Evolutionary conservation across 345 rosid genomes (phyloP).

Genomic region (Mangifera indica): DNA sequence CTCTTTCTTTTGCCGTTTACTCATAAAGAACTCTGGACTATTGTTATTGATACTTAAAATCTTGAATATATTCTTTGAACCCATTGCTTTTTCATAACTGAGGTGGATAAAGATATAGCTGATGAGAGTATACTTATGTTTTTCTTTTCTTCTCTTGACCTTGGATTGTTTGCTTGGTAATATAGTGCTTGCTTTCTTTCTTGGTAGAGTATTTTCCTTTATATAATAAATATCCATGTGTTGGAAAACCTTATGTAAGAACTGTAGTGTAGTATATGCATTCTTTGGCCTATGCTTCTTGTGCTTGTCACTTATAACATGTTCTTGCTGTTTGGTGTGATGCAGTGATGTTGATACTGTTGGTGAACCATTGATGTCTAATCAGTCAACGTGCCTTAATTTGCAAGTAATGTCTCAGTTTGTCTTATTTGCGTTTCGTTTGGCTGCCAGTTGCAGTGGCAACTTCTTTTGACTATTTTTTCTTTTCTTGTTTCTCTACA

Average conservation of each 20-base stretch:
- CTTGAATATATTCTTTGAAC: neutral
- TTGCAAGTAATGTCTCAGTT: slow-evolving; percentile 47
- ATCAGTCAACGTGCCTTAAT: slow-evolving; percentile 34
- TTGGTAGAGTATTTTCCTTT: neutral
- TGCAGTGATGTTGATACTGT: slow-evolving; percentile 56
- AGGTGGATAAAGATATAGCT: neutral
- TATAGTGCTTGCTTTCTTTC: neutral
- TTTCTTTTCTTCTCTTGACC: neutral
- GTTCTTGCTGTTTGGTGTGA: slow-evolving; percentile 18
- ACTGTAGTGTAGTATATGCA: neutral
- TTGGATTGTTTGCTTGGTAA: neutral
- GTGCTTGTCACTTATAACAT: slow-evolving; percentile 3
- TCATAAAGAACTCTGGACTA: neutral
- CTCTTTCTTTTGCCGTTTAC: neutral
- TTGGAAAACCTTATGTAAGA: neutral
- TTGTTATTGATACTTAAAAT: neutral
- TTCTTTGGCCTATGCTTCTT: neutral
- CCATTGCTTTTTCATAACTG: neutral
- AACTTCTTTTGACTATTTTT: neutral
- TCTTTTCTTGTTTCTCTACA: slow-evolving; percentile 23
- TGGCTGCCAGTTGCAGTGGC: neutral
- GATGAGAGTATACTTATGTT: slow-evolving; percentile 1
- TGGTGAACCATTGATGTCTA: slow-evolving; percentile 45
- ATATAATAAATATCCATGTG: neutral
- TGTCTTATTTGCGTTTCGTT: slow-evolving; percentile 14